Evolutionary conservation across 2,329 filamentous ascomycete genomes (phyloP).

Genomic region (Claviceps citrina): DNA sequence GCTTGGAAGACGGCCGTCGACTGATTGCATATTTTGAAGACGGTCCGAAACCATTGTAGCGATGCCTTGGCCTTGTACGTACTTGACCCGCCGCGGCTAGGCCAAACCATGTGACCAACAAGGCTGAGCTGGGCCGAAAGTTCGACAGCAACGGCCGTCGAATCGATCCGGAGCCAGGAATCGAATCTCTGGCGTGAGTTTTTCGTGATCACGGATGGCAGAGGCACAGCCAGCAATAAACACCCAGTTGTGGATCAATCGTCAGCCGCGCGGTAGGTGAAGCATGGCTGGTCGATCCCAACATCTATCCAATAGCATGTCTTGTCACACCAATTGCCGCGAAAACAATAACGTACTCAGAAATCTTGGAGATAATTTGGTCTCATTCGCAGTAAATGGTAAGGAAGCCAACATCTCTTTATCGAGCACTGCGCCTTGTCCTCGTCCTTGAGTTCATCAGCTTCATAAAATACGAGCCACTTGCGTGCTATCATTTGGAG

Average conservation of each 20-base stretch:
- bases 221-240: no score
- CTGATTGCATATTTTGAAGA: conserved; percentile 17
- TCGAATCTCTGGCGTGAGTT: neutral
- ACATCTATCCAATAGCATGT: neutral
- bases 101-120: neutral
- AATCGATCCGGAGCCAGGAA: neutral
- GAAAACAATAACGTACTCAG: neutral
- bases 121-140: neutral
- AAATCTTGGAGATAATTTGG: neutral
- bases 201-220: neutral
- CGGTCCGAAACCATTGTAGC: conserved; percentile 8
- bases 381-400: neutral
- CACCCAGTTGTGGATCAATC: no score
- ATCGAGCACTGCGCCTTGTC: no score
- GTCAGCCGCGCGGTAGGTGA: conserved; percentile 1
- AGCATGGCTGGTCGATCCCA: neutral
- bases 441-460: no score
- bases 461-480: no score
- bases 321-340: neutral
- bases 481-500: no score
- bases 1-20: conserved; percentile 14
- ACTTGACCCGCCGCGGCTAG: no score
- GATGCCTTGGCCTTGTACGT: no score
- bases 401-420: no score
- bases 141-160: neutral